phyloP scores from a whole-genome alignment of 2,329 filamentous ascomycete species.

The Beauveria varroae region DNA sequence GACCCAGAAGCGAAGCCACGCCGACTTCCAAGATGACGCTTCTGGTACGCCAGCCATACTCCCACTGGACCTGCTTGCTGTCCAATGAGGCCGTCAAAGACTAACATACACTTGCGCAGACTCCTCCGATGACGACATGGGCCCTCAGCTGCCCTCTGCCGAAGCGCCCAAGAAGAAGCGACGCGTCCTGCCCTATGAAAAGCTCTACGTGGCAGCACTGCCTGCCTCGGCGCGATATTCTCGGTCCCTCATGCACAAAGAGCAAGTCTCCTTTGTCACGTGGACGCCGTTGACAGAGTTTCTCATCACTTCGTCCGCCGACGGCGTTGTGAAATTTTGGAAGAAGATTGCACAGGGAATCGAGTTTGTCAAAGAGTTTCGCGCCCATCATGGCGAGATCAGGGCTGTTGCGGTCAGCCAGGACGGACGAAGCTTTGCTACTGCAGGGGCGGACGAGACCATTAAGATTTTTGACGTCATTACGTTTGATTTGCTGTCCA shows the following conservation, averaged over 20 bases:
- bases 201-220: constrained; percentile 85
- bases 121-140: constrained; percentile 88
- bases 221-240: constrained; percentile 78
- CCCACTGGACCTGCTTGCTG: constrained; percentile 28
- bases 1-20: constrained; percentile 44
- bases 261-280: constrained; percentile 80
- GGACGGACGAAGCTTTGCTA: constrained; percentile 91
- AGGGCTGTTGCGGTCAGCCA: constrained; percentile 75
- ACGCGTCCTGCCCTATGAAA: constrained; percentile 85
- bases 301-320: constrained; percentile 84
- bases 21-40: constrained; percentile 44
- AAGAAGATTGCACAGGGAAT: constrained; percentile 88
- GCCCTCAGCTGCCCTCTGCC: constrained; percentile 77
- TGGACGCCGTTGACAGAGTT: constrained; percentile 92
- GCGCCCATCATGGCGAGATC: constrained; percentile 81
- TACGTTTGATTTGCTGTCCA: constrained; percentile 79
- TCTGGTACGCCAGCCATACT: constrained; percentile 25
- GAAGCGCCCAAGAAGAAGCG: constrained; percentile 83
- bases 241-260: constrained; percentile 97
- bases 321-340: constrained; percentile 99
- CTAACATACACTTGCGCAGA: constrained; percentile 5
- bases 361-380: constrained; percentile 98
- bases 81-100: not conserved
- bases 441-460: constrained; percentile 69
- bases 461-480: constrained; percentile 77